Evolutionary conservation across 1,139 yeast species (phyloP).

Genomic region (Sugiyamaella neomexicana): DNA sequence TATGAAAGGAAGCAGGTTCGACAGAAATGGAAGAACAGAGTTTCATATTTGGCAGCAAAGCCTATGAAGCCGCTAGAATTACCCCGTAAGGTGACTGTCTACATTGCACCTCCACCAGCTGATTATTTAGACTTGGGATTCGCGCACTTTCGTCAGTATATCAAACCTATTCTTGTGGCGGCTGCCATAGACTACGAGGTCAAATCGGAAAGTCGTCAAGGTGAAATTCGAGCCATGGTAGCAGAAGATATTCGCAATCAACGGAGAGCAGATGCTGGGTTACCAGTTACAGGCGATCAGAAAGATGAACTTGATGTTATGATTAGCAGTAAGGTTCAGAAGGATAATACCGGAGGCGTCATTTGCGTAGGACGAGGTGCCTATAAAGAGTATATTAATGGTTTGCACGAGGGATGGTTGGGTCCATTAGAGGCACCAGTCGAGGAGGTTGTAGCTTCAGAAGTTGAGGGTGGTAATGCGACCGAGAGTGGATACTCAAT

Average conservation of each 20-base stretch:
- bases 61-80: constrained; percentile 50
- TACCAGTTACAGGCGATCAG: constrained; percentile 28
- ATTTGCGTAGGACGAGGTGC: constrained; percentile 95
- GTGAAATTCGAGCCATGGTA: constrained; percentile 77
- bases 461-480: constrained; percentile 16
- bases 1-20: constrained; percentile 68
- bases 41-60: constrained; percentile 50
- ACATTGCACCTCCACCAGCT: constrained; percentile 94
- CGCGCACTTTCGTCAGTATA: constrained; percentile 70
- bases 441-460: constrained; percentile 14
- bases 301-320: constrained; percentile 36
- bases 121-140: constrained; percentile 80
- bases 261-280: constrained; percentile 48
- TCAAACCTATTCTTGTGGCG: constrained; percentile 84
- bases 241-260: constrained; percentile 78
- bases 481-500: constrained; percentile 19
- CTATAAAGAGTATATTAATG: constrained; percentile 85
- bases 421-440: constrained; percentile 67
- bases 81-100: constrained; percentile 79
- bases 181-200: constrained; percentile 86
- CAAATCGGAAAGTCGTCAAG: constrained; percentile 72
- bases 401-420: constrained; percentile 89
- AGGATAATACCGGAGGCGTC: constrained; percentile 67
- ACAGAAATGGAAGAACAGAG: constrained; percentile 63
- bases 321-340: constrained; percentile 30